phyloP scores from a whole-genome alignment of 257 asterid genomes.

The Salvia rosmarinus region DNA sequence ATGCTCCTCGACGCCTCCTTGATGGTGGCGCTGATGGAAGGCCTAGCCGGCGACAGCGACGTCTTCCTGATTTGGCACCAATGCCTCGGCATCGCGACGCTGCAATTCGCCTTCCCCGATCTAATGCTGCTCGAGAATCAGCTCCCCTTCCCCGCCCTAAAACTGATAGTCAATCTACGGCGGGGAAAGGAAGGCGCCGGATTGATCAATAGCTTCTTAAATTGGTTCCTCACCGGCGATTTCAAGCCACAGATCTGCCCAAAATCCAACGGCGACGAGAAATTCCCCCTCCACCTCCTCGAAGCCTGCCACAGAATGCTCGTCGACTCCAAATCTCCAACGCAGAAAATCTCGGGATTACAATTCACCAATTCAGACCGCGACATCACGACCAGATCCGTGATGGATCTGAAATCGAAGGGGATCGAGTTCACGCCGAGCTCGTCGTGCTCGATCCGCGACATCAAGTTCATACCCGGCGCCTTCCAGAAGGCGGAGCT shows the following conservation, averaged over 20 bases:
- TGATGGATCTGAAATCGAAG: constrained; percentile 25
- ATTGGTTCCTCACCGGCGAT: constrained; percentile 20
- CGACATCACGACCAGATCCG: not conserved
- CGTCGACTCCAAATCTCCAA: not conserved
- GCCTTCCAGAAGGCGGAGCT: constrained; percentile 7
- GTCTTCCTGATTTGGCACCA: constrained; percentile 24
- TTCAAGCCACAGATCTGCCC: not conserved
- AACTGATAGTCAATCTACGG: not conserved
- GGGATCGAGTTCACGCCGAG: constrained; percentile 16
- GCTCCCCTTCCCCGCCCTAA: not conserved
- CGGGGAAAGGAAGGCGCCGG: constrained; percentile 8
- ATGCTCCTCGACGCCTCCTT: constrained; percentile 25
- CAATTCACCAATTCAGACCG: not conserved
- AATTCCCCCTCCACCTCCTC: constrained; percentile 23
- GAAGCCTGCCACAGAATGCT: constrained; percentile 30
- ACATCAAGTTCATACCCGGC: constrained; percentile 13
- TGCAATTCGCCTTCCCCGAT: constrained; percentile 12
- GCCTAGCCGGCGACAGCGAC: constrained; percentile 9
- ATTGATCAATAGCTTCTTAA: not conserved
- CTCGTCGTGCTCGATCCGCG: constrained; percentile 8
- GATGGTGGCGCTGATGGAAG: constrained; percentile 15
- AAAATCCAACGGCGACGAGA: too few species aligned
- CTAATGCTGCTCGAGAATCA: constrained; percentile 28
- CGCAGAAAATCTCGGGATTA: not conserved
- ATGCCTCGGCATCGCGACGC: constrained; percentile 14